A percentile compares a stretch with the other conserved stretches of the same genome.
Conservation (phyloP, 2,329 filamentous ascomycete genomes). For the Cladosporium sphaerospermum region DNA sequence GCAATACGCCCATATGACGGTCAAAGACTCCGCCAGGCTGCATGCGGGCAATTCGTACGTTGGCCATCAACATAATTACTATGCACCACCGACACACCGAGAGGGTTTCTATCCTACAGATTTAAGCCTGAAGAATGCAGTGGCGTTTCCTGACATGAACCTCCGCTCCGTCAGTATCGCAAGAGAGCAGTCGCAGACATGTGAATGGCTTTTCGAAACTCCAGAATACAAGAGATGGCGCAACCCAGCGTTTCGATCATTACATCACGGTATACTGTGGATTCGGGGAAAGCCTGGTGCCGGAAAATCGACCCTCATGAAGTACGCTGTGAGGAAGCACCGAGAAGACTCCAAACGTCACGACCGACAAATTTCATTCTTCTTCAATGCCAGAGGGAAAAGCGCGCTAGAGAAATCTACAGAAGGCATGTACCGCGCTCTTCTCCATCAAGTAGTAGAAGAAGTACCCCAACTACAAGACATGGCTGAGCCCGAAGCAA, state of each 20-base stretch:
- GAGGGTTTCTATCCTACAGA: neutral
- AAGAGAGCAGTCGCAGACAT: neutral
- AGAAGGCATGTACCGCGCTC: slow-evolving; percentile 43
- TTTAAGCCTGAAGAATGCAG: neutral
- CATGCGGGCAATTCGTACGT: neutral
- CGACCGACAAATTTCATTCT: slow-evolving; percentile 28
- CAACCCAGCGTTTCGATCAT: neutral
- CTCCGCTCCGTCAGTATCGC: neutral
- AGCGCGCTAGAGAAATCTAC: slow-evolving; percentile 39
- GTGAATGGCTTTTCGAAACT: slow-evolving; percentile 1
- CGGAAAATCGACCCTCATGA: slow-evolving; percentile 15
- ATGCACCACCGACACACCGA: neutral
- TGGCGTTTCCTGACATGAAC: neutral
- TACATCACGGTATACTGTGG: slow-evolving; percentile 12
- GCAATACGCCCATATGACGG: neutral
- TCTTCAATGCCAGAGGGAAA: slow-evolving; percentile 42
- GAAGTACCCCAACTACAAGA: neutral
- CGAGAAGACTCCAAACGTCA: neutral
- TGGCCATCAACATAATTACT: neutral
- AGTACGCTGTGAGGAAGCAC: slow-evolving; percentile 4
- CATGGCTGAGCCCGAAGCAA: neutral
- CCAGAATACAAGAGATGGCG: neutral
- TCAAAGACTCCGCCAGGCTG: neutral
- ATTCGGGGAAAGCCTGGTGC: slow-evolving; percentile 16
- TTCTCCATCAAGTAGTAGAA: slow-evolving; percentile 41